These are phyloP conservation scores for Plantago major DNA, from an alignment of 257 asterid genomes.

Conservation along the genomic window DNA sequence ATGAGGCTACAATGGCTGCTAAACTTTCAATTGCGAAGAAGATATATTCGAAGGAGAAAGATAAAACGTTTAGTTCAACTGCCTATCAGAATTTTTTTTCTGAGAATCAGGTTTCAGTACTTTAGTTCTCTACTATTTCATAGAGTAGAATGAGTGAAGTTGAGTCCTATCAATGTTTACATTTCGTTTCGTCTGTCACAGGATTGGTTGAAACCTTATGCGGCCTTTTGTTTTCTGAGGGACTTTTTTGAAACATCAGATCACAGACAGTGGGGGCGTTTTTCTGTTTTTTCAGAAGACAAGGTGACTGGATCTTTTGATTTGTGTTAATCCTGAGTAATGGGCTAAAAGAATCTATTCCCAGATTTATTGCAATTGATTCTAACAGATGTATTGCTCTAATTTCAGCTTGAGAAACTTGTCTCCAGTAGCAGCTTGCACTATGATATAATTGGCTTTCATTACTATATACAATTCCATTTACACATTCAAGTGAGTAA, in stretches of 20 bases:
- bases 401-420: constrained; percentile 87
- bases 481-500: constrained; percentile 70
- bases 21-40: constrained; percentile 88
- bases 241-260: constrained; percentile 98
- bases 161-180: background rate
- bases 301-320: constrained; percentile 43
- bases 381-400: constrained; percentile 21
- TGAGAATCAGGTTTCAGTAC: constrained; percentile 67
- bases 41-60: constrained; percentile 73
- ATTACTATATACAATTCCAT: constrained; percentile 89
- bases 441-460: constrained; percentile 67
- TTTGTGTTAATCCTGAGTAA: constrained; percentile 5
- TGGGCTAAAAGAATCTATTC: constrained; percentile 3
- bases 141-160: constrained; percentile 1
- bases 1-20: constrained; percentile 80
- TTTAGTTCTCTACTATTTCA: constrained; percentile 7
- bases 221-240: constrained; percentile 92
- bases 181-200: constrained; percentile 23
- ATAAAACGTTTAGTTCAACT: constrained; percentile 48
- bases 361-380: background rate
- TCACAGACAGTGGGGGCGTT: constrained; percentile 94
- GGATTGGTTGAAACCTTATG: constrained; percentile 96
- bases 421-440: constrained; percentile 66
- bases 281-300: constrained; percentile 56
- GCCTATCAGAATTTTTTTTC: constrained; percentile 66